Evolutionary conservation across 257 asterid genomes (phyloP).

Genomic region (Salvia miltiorrhiza): DNA sequence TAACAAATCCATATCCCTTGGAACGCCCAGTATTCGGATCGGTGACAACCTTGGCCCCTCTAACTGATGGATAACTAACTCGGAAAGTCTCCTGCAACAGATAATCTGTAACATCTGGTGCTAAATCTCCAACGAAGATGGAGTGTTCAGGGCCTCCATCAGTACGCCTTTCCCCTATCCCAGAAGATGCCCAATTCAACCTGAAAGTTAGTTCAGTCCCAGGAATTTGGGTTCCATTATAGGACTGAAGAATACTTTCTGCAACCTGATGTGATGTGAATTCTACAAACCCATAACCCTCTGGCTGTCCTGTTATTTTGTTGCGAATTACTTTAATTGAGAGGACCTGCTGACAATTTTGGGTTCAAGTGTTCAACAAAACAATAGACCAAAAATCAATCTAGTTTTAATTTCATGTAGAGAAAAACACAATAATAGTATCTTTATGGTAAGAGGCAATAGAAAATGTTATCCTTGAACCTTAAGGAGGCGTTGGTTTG

Average conservation of each 20-base stretch:
- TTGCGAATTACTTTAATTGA: slow-evolving; percentile 88
- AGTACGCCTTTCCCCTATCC: slow-evolving; percentile 74
- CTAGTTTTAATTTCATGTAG: neutral
- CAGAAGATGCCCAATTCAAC: slow-evolving; percentile 98
- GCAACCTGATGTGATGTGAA: slow-evolving; percentile 78
- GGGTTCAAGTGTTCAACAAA: slow-evolving; percentile 3
- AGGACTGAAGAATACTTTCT: slow-evolving; percentile 76
- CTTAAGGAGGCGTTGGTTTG: too few species aligned
- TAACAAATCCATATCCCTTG: slow-evolving; percentile 97
- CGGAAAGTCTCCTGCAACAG: slow-evolving; percentile 93
- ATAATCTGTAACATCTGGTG: slow-evolving; percentile 97
- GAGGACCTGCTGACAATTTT: slow-evolving; percentile 53
- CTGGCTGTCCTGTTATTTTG: slow-evolving; percentile 89
- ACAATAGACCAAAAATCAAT: neutral
- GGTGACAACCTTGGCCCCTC: slow-evolving; percentile 97
- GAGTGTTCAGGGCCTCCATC: slow-evolving; percentile 95
- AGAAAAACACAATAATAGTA: neutral
- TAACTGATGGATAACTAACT: slow-evolving; percentile 77
- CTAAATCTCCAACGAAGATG: slow-evolving; percentile 96
- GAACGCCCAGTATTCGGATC: slow-evolving; percentile 99
- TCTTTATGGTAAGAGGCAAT: neutral
- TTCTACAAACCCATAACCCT: slow-evolving; percentile 97
- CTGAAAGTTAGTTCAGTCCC: slow-evolving; percentile 93
- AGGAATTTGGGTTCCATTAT: slow-evolving; percentile 90
- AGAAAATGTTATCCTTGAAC: neutral